Percentiles rank a stretch among this genome's conserved stretches.
Evolutionary conservation across 139 green algal species (phyloP).

Genomic region (Pleodorina starrii): DNA sequence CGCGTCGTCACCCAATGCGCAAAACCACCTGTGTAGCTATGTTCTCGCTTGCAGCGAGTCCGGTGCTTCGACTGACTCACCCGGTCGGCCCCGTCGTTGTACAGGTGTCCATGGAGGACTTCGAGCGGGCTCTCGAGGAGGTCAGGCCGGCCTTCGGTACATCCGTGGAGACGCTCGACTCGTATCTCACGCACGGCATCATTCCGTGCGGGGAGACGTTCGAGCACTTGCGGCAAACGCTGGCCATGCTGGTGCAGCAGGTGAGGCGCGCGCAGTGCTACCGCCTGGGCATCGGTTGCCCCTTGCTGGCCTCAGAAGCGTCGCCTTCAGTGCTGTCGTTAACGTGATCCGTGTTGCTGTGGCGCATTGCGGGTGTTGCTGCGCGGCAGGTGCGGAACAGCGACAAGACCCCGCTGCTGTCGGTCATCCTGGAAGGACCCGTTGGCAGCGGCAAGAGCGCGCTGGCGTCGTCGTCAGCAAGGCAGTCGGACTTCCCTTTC

Average conservation of each 20-base stretch:
- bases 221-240: constrained; percentile 82
- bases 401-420: constrained; percentile 92
- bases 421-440: constrained; percentile 90
- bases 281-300: too few species aligned
- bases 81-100: too few species aligned
- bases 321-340: too few species aligned
- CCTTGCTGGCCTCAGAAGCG: too few species aligned
- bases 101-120: constrained; percentile 91
- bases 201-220: constrained; percentile 86
- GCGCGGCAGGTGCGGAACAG: constrained; percentile 78
- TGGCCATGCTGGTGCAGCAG: constrained; percentile 67
- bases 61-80: too few species aligned
- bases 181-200: constrained; percentile 92
- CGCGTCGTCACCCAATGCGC: too few species aligned
- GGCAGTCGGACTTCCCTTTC: constrained; percentile 94
- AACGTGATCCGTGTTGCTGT: neutral
- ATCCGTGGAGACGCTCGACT: constrained; percentile 85
- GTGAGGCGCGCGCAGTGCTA: too few species aligned
- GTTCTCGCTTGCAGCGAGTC: too few species aligned
- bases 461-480: constrained; percentile 90
- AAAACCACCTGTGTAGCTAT: too few species aligned
- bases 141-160: constrained; percentile 97
- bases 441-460: constrained; percentile 94
- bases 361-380: neutral
- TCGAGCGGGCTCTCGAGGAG: constrained; percentile 91